phyloP scores from a whole-genome alignment of 805 yeast genomes.

The Pichia gijzeniarum region DNA sequence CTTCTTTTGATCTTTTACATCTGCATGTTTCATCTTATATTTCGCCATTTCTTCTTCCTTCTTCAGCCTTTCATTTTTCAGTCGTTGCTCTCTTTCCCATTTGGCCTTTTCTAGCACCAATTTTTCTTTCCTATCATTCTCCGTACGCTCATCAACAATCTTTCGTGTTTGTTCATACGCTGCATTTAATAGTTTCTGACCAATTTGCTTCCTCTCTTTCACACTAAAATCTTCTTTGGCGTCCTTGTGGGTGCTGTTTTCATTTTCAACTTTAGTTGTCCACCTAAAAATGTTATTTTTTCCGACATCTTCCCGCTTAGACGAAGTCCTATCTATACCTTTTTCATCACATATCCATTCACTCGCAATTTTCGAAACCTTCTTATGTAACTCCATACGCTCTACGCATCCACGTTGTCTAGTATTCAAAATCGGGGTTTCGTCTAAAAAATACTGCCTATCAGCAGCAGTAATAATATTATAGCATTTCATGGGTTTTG shows the following conservation, averaged over 20 bases:
- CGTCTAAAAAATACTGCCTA: conserved; percentile 8
- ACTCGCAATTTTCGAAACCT: conserved; percentile 14
- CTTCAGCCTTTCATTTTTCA: conserved; percentile 15
- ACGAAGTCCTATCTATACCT: conserved; percentile 13
- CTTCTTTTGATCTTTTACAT: conserved; percentile 12
- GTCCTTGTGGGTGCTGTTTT: background rate
- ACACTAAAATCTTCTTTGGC: background rate
- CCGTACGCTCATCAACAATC: conserved; percentile 20
- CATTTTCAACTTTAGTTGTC: conserved; percentile 11
- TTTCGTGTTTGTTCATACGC: conserved; percentile 17
- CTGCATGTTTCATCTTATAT: conserved; percentile 8
- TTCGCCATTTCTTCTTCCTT: conserved; percentile 22
- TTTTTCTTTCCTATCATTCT: conserved; percentile 12
- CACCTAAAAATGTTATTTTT: conserved; percentile 15
- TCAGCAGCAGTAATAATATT: conserved; percentile 11
- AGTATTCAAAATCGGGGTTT: conserved; percentile 14
- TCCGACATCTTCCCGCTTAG: background rate
- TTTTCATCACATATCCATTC: conserved; percentile 27
- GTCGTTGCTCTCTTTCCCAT: conserved; percentile 21
- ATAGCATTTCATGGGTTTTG: conserved; percentile 11
- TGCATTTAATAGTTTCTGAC: conserved; percentile 15
- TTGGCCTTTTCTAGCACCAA: conserved; percentile 17
- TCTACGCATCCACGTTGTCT: conserved; percentile 18
- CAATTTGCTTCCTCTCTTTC: conserved; percentile 1
- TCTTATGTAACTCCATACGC: conserved; percentile 12